phyloP scores from a whole-genome alignment of 495 filamentous ascomycete genomes.

The Hypoxylon subgilvum region DNA sequence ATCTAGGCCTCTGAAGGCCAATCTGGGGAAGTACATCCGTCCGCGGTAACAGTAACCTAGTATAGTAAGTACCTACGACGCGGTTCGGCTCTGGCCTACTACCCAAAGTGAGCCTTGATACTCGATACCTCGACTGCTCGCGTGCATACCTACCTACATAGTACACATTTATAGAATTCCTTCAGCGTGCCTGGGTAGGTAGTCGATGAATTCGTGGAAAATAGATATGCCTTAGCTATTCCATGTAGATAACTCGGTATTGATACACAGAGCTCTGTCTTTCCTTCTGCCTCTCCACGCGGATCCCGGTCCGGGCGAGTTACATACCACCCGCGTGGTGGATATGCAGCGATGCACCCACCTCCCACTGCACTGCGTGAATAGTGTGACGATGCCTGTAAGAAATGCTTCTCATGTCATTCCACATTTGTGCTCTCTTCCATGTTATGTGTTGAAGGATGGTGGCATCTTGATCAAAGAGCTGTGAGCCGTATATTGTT shows the following conservation, averaged over 20 bases:
- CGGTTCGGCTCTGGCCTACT: slow-evolving; percentile 8
- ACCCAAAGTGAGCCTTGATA: neutral
- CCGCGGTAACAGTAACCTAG: neutral
- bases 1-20: slow-evolving; percentile 31
- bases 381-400: no score
- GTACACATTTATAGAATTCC: no score
- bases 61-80: slow-evolving; percentile 14
- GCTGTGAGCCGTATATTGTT: no score
- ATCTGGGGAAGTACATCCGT: slow-evolving; percentile 30
- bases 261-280: neutral
- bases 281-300: neutral
- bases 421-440: no score
- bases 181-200: neutral
- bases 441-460: no score
- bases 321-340: neutral
- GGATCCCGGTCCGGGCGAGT: slow-evolving; percentile 1
- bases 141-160: neutral
- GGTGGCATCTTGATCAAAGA: no score
- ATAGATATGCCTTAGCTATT: slow-evolving; percentile 10
- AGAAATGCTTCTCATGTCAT: no score
- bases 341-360: neutral
- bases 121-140: neutral
- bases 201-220: slow-evolving; percentile 4
- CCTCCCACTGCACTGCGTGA: no score
- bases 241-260: neutral